Evolutionary conservation across 2,329 filamentous ascomycete species (phyloP).

Genomic region (Shiraia sp.): DNA sequence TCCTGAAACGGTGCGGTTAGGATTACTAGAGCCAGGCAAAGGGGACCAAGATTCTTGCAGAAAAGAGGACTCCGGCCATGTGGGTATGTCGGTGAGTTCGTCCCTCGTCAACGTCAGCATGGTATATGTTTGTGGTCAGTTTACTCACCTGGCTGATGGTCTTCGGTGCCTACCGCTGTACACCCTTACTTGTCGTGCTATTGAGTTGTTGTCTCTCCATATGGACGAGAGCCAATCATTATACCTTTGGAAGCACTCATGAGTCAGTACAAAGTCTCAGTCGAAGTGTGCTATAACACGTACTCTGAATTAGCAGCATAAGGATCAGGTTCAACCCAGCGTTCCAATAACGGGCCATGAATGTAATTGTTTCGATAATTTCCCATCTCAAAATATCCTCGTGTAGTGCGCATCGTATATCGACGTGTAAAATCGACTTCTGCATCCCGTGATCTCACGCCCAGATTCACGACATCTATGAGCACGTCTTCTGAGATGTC

Average conservation of each 20-base stretch:
- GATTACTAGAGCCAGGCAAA: neutral
- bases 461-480: neutral
- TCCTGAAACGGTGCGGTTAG: constrained; percentile 4
- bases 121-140: too few species aligned
- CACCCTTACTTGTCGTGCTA: neutral
- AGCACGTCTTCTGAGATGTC: constrained; percentile 8
- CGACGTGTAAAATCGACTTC: neutral
- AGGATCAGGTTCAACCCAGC: constrained; percentile 3
- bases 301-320: neutral
- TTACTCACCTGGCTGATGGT: constrained; percentile 1
- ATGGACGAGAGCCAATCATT: constrained; percentile 6
- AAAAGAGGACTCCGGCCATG: neutral
- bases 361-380: constrained; percentile 1
- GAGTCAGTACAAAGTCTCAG: too few species aligned
- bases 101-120: neutral
- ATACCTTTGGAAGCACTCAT: too few species aligned
- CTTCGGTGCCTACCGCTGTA: constrained; percentile 3
- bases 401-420: neutral
- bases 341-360: neutral
- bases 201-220: constrained; percentile 4
- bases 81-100: constrained; percentile 1
- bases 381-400: constrained; percentile 4
- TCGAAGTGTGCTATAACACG: too few species aligned
- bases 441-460: neutral
- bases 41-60: neutral